Evolutionary conservation across 345 rosid genomes (phyloP).

Genomic region (Populus simonii): DNA sequence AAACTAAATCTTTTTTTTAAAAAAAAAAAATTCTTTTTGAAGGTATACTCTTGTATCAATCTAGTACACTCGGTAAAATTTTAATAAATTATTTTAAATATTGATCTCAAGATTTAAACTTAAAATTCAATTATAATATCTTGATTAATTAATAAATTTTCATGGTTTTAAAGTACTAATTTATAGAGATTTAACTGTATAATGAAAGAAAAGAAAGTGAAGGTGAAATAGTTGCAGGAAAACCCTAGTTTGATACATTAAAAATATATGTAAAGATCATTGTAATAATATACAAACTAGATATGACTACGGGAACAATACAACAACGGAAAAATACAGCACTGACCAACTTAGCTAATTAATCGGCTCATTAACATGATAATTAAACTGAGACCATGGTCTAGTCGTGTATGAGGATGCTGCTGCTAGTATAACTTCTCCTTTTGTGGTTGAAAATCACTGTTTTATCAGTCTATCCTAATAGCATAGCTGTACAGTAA

Average conservation of each 20-base stretch:
- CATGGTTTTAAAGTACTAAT: too few relatives aligned
- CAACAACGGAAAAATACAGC: not conserved
- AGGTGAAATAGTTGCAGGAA: not conserved
- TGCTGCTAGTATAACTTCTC: not conserved
- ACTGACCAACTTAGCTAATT: conserved; percentile 1
- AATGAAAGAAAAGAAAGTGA: not conserved
- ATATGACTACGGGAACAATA: not conserved
- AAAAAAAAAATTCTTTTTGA: too few relatives aligned
- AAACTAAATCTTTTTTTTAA: too few relatives aligned
- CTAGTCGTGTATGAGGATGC: not conserved
- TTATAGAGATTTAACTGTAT: too few relatives aligned
- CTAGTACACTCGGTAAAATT: too few relatives aligned
- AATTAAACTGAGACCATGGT: not conserved
- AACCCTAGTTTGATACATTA: not conserved
- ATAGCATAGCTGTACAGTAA: conserved; percentile 29
- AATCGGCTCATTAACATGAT: not conserved
- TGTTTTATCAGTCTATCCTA: not conserved
- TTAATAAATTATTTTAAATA: too few relatives aligned
- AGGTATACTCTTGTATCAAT: too few relatives aligned
- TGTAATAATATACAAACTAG: not conserved
- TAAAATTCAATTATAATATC: too few relatives aligned
- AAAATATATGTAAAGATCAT: not conserved
- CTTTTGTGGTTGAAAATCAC: not conserved
- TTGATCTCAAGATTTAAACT: too few relatives aligned
- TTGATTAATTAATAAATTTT: too few relatives aligned